Base-by-base conservation (phyloP, 2,329 filamentous ascomycete species). In the Achaetomium macrosporum region DNA sequence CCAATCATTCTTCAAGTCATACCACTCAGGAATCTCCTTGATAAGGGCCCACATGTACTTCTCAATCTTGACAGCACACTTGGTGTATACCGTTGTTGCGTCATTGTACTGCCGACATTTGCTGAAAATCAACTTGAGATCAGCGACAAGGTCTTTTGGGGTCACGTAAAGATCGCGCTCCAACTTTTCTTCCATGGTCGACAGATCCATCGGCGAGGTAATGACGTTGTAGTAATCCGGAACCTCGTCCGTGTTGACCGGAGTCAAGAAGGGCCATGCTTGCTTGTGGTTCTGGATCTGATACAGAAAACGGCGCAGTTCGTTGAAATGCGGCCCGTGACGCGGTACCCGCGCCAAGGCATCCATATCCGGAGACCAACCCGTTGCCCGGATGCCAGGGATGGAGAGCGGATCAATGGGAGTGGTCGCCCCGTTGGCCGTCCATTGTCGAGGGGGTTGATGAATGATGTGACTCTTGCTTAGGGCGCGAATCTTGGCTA, bases 171-270 rank as follows among this genome's bases (percentile, higher is more conserved):
- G 79, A 69, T 97, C 93, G 37, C 88, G 88, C 65, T 96, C 90
- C 57, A 96, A 84, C 70, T 93, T 93, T 61, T 83, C 83, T 69
- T 97, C 93, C 90, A 97, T 96, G 15, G 90, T 96, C 46, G 83
- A 85, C 45, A 96, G 77, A 66, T 96, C 93, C 93, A 99, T 99
- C 30, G 93, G 93, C 68, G 95, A 86, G 66, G 90, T 89, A 73
- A 99, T 99, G 57, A 97, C 90, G 51, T 96, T 89, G 74, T 97
- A 97, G 72, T 99, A 99, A 68, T 97, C 93, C 12, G 90, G 85
- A 0, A 97, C 93, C 61, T 97, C 93, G 63, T 97, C 92, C 59
- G 85, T 84, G 68, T 93, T 96, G 59, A 97, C 93, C 0, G 93
- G 92, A 20, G 89, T 82, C 30, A 92, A 79, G 74, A 97, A 97